Conservation (phyloP, 495 filamentous ascomycete species). For the Penicillium soppii region DNA sequence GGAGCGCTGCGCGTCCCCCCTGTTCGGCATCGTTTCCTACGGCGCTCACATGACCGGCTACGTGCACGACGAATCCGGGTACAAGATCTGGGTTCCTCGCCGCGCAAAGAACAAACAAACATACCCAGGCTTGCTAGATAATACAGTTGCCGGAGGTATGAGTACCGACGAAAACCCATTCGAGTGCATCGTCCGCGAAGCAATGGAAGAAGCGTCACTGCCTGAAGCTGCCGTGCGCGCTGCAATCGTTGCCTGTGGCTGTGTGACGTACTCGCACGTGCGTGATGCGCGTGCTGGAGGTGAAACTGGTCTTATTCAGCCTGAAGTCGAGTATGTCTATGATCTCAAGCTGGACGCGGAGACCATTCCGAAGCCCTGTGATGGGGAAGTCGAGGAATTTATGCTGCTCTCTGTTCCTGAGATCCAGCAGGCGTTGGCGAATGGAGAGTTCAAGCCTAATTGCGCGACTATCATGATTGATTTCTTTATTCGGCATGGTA, state of each 20-base stretch:
- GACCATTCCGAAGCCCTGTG: conserved; percentile 69
- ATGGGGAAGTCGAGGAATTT: conserved; percentile 88
- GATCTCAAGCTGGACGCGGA: conserved; percentile 75
- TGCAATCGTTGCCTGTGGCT: conserved; percentile 58
- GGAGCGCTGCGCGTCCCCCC: conserved; percentile 72
- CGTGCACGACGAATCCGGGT: conserved; percentile 55
- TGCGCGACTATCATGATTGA: conserved; percentile 80
- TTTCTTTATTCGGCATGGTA: conserved; percentile 86
- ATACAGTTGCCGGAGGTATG: conserved; percentile 90
- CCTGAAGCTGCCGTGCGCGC: conserved; percentile 66
- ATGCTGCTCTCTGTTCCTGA: conserved; percentile 71
- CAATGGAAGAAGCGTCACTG: conserved; percentile 85
- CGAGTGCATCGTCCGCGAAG: conserved; percentile 81
- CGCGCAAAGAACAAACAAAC: conserved; percentile 76
- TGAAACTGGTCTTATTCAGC: conserved; percentile 83
- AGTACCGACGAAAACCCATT: conserved; percentile 72
- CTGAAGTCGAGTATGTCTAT: conserved; percentile 89
- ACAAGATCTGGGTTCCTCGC: conserved; percentile 83
- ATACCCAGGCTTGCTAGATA: conserved; percentile 86
- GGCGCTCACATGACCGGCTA: conserved; percentile 89
- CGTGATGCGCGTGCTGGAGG: conserved; percentile 77
- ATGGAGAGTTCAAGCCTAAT: conserved; percentile 89
- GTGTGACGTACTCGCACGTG: conserved; percentile 82
- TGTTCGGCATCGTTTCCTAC: conserved; percentile 88
- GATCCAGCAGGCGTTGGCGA: conserved; percentile 65